Conservation (phyloP, 192 early-diverging fungal genomes). For the Coemansia sp. region DNA sequence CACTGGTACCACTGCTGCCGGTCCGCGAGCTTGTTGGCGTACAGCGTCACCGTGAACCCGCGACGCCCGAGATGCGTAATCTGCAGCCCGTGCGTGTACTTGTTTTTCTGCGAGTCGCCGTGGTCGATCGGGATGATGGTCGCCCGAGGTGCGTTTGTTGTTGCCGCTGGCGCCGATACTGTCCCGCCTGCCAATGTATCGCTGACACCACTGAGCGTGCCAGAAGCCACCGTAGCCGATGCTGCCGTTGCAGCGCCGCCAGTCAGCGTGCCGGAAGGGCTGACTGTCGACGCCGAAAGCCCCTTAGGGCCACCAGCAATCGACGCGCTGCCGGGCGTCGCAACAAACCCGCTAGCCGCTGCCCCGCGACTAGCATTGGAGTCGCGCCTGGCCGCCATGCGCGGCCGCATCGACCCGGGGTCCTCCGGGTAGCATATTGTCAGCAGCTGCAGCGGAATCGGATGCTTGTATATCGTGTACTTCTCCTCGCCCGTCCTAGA, state of each 20-base stretch:
- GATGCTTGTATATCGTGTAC: slow-evolving; percentile 58
- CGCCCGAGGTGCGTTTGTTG: slow-evolving; percentile 13
- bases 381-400: slow-evolving; percentile 47
- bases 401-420: slow-evolving; percentile 36
- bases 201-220: not conserved
- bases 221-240: slow-evolving; percentile 1
- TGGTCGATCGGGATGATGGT: slow-evolving; percentile 41
- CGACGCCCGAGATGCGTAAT: slow-evolving; percentile 71
- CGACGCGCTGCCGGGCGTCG: slow-evolving; percentile 13
- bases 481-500: slow-evolving; percentile 58
- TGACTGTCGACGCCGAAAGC: not conserved
- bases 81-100: slow-evolving; percentile 69
- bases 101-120: slow-evolving; percentile 48
- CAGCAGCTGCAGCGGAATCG: slow-evolving; percentile 81
- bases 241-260: slow-evolving; percentile 9
- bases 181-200: slow-evolving; percentile 4
- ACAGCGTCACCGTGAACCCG: slow-evolving; percentile 69
- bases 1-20: slow-evolving; percentile 81
- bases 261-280: slow-evolving; percentile 12
- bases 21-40: slow-evolving; percentile 69
- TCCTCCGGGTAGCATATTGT: slow-evolving; percentile 61
- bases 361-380: slow-evolving; percentile 9
- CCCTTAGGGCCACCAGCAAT: slow-evolving; percentile 1
- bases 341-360: slow-evolving; percentile 7
- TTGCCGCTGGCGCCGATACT: not conserved